Conservation (phyloP, 148 eudicot species). For the Euryodendron excelsum region DNA sequence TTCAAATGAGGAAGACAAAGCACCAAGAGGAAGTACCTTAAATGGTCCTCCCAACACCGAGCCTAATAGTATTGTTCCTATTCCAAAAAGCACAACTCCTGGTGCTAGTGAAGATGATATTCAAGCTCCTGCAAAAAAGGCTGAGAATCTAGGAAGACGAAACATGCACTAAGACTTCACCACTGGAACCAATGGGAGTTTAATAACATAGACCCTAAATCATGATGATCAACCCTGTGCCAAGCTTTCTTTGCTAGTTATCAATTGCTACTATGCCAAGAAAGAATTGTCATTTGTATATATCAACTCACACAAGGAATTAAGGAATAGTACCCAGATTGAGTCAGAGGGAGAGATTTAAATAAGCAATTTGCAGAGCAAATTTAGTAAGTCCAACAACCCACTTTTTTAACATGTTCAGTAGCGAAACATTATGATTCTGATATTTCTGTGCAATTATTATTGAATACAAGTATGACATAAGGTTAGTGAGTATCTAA, state of each 20-base stretch:
- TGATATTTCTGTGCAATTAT: background rate
- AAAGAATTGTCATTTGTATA: no score
- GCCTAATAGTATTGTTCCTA: background rate
- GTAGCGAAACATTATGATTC: background rate
- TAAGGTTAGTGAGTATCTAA: background rate
- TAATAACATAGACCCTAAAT: background rate
- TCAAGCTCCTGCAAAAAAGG: background rate
- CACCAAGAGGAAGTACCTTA: no score
- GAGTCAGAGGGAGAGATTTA: background rate
- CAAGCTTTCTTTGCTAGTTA: background rate
- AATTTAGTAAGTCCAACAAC: background rate
- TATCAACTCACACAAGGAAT: background rate
- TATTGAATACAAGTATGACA: background rate
- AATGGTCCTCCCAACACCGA: no score
- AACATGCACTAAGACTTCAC: background rate
- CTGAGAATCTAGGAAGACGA: background rate
- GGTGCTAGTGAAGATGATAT: background rate
- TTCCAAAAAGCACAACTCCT: background rate
- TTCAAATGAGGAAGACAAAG: no score
- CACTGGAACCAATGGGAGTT: background rate
- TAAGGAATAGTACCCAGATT: background rate
- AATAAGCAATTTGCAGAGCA: background rate
- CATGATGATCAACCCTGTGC: background rate
- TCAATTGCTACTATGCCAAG: background rate
- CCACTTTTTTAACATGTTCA: background rate